phyloP scores from a whole-genome alignment of 805 yeast species.

The Pichia pseudocactophila region DNA sequence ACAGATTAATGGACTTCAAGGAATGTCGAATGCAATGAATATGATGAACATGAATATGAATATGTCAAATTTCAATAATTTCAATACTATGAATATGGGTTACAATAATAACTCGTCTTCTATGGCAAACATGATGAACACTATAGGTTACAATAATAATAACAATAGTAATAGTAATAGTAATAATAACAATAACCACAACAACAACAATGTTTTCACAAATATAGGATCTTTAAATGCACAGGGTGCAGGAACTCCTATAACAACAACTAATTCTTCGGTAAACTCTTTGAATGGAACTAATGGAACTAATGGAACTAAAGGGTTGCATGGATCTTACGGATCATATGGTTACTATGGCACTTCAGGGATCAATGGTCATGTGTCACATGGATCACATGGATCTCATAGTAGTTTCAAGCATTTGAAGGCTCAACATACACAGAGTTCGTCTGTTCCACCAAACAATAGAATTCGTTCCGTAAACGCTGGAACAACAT shows the following conservation, averaged over 20 bases:
- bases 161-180: neutral
- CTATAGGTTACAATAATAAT: neutral
- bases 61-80: neutral
- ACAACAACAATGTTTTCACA: neutral
- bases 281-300: too few species aligned
- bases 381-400: neutral
- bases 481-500: neutral
- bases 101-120: neutral
- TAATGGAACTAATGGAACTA: too few species aligned
- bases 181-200: neutral
- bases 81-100: neutral
- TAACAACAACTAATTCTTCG: too few species aligned
- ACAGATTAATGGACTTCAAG: too few species aligned
- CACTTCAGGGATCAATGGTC: too few species aligned
- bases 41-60: neutral
- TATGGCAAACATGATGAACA: neutral
- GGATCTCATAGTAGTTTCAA: neutral
- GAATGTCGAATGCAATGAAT: neutral
- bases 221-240: too few species aligned
- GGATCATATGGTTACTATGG: too few species aligned
- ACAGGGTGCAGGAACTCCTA: too few species aligned
- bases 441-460: slow-evolving; percentile 11
- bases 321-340: too few species aligned
- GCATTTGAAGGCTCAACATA: neutral
- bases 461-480: slow-evolving; percentile 10